Evolutionary conservation across 176 grass and related monocot genomes (phyloP).

Genomic region (Phyllostachys edulis): DNA sequence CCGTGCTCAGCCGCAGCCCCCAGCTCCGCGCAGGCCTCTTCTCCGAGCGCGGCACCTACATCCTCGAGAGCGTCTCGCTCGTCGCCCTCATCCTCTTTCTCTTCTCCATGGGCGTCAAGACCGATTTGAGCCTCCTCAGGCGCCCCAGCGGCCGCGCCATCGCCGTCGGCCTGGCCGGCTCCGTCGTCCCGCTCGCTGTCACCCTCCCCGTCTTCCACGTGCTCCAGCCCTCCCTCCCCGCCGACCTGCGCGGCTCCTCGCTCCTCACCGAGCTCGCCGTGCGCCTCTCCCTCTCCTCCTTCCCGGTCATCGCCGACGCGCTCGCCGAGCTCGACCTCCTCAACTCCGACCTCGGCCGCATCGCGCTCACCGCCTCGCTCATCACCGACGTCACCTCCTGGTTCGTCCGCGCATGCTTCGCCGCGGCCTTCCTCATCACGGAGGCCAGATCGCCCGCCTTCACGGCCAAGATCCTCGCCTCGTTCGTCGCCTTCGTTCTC

Average conservation of each 20-base stretch:
- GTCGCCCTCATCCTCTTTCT: constrained; percentile 69
- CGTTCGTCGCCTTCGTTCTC: constrained; percentile 29
- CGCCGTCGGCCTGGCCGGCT: constrained; percentile 48
- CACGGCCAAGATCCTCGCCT: constrained; percentile 34
- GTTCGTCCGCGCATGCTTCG: constrained; percentile 42
- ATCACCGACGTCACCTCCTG: constrained; percentile 66
- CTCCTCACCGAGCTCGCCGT: constrained; percentile 51
- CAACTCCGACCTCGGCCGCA: constrained; percentile 83
- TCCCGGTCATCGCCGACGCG: constrained; percentile 63
- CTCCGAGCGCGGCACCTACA: constrained; percentile 58
- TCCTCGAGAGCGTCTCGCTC: constrained; percentile 59
- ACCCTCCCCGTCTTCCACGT: constrained; percentile 33
- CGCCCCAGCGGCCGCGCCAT: constrained; percentile 50
- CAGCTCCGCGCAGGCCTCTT: constrained; percentile 35
- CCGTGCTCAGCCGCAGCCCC: constrained; percentile 41
- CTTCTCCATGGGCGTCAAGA: constrained; percentile 78
- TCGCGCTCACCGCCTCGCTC: constrained; percentile 66
- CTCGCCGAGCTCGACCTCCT: constrained; percentile 71
- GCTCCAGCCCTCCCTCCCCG: constrained; percentile 35
- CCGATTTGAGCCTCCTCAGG: constrained; percentile 50
- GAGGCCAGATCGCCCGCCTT: constrained; percentile 18
- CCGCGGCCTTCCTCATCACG: constrained; percentile 12
- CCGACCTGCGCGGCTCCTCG: constrained; percentile 30
- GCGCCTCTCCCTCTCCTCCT: constrained; percentile 68
- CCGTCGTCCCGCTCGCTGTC: constrained; percentile 55